Evolutionary conservation across 192 early-diverging fungal genomes (phyloP).

Genomic region (Backusella sp.): DNA sequence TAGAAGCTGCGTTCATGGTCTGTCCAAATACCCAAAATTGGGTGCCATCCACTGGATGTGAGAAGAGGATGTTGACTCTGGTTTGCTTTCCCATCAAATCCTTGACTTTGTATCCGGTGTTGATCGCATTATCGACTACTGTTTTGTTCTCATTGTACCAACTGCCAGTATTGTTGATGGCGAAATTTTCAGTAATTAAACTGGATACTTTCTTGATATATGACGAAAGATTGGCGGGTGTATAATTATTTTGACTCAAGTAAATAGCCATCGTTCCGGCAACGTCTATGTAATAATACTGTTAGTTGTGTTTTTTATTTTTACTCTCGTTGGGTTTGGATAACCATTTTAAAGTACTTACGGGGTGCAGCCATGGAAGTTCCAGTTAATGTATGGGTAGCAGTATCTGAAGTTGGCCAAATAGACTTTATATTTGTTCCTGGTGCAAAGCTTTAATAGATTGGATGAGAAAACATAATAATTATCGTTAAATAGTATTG

Average conservation of each 20-base stretch:
- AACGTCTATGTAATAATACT: constrained; percentile 26
- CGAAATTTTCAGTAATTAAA: constrained; percentile 22
- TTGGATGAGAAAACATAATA: not conserved
- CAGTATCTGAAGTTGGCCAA: constrained; percentile 58
- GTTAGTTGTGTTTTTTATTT: not conserved
- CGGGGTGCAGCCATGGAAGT: constrained; percentile 85
- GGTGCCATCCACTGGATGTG: constrained; percentile 19
- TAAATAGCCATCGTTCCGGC: constrained; percentile 53
- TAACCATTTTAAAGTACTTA: constrained; percentile 27
- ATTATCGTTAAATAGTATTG: not conserved
- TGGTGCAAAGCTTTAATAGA: constrained; percentile 39
- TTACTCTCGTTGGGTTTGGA: not conserved
- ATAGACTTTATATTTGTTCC: constrained; percentile 51
- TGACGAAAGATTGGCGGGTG: constrained; percentile 17
- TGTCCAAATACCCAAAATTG: constrained; percentile 23
- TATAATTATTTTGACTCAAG: constrained; percentile 37
- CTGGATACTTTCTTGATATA: constrained; percentile 30
- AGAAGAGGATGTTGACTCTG: constrained; percentile 26
- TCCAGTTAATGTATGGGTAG: constrained; percentile 61
- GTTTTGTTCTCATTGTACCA: constrained; percentile 27
- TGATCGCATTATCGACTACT: constrained; percentile 28
- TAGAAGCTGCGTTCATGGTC: not conserved
- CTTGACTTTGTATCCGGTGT: constrained; percentile 15
- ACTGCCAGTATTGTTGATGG: constrained; percentile 20
- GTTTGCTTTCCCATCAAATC: not conserved